phyloP scores from a whole-genome alignment of 495 filamentous ascomycete genomes.

The Massariosphaeria phaeospora region DNA sequence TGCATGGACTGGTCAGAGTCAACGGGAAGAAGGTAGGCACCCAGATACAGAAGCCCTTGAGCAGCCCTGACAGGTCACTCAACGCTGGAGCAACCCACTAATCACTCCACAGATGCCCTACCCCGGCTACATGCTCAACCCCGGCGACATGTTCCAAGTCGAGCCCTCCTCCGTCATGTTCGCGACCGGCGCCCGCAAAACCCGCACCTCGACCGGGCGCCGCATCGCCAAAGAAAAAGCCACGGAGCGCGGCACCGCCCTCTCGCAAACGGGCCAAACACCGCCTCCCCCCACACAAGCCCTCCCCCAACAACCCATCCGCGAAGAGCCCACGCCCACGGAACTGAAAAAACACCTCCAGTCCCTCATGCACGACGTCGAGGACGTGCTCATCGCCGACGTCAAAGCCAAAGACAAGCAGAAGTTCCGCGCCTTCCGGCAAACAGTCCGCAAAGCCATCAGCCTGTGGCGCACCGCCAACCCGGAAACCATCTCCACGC shows the following conservation, averaged over 20 bases:
- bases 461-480: constrained; percentile 45
- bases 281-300: constrained; percentile 45
- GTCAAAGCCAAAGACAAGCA: constrained; percentile 29
- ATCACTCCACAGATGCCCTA: constrained; percentile 67
- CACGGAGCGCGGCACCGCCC: constrained; percentile 5
- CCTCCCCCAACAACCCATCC: constrained; percentile 33
- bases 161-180: constrained; percentile 79
- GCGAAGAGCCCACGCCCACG: constrained; percentile 38
- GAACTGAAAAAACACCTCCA: constrained; percentile 27
- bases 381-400: constrained; percentile 35
- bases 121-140: constrained; percentile 92
- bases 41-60: background rate
- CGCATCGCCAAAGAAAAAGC: constrained; percentile 5
- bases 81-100: background rate
- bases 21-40: constrained; percentile 82
- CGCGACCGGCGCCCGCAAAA: constrained; percentile 74
- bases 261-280: constrained; percentile 27
- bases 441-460: constrained; percentile 49
- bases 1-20: constrained; percentile 88
- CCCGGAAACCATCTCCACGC: constrained; percentile 43
- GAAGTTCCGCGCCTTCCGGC: constrained; percentile 23
- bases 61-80: background rate
- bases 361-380: constrained; percentile 19
- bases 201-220: constrained; percentile 41
- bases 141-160: constrained; percentile 96